Evolutionary conservation across 176 grass and related monocot species (phyloP), one percentile per base, ranked within the genome.

Genomic region (Oryza officinalis): DNA sequence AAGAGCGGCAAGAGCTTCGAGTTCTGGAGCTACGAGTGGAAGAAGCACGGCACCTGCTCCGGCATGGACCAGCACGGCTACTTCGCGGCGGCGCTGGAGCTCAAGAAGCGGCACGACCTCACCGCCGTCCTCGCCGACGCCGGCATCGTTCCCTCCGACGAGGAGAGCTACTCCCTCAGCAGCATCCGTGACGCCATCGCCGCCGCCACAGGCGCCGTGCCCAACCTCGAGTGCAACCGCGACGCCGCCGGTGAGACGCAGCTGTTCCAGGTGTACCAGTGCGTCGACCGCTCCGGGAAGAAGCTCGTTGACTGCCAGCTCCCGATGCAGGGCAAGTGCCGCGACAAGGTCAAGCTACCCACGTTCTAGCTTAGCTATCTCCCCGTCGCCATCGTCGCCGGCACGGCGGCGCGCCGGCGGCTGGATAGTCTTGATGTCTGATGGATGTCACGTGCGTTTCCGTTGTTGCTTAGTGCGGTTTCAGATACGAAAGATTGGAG

Each of bases 1-100:
- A 87, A 85, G 38, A 63, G 31, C 76, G 23, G 61, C 1, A 10
- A 78, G 25, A 91, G 94, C 54, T 43, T 84, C 30, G 65, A 82
- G 72, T 97, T 97, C 80, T 94, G 94, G 94, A 86, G 75, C 86
- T 72, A 97, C 70, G 94, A 97, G 77, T 97, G 94, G 94, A 67
- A 84, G 65, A 97, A 94, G 79, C 94, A 97, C 73, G 94, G 94
- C 67, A 94, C 92, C 45, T 94, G 94, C 83, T 81, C 92, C 23
- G 71, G 84, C 50, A 64, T 94, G 32, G 86, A 26, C 59, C 86
- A 90, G 77, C 92, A 89, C 66, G 82, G 67, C 23, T 97, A 94
- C 80, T 94, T 97, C 80, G 32, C 47, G 15, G 25, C 80, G 40
- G 77, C 92, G 76, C 89, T 94, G 22, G 65, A 26, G 8, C 74